These are phyloP conservation scores for Drechmeria coniospora DNA, from an alignment of 2,329 filamentous ascomycete species.

Conservation along the genomic window DNA sequence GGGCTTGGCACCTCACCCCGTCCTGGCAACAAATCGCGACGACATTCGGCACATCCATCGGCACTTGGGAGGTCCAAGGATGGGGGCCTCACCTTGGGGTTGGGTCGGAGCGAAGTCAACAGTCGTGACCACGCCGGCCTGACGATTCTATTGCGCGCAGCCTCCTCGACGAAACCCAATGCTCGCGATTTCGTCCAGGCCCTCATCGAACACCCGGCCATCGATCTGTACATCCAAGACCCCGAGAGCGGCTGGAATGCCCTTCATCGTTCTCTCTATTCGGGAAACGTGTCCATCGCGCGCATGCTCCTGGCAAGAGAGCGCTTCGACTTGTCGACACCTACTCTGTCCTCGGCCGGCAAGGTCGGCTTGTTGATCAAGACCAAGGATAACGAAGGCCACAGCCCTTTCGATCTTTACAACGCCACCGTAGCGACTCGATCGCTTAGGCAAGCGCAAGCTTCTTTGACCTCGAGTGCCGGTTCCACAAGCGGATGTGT, in stretches of 20 bases:
- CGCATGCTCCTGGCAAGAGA: conserved; percentile 70
- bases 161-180: conserved; percentile 54
- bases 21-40: conserved; percentile 32
- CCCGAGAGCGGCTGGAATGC: conserved; percentile 91
- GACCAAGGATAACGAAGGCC: conserved; percentile 88
- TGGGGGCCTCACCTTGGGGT: conserved; percentile 23
- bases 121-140: conserved; percentile 67
- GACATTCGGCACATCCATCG: conserved; percentile 33
- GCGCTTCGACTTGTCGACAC: conserved; percentile 44
- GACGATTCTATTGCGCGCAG: conserved; percentile 72
- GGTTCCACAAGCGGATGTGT: conserved; percentile 41
- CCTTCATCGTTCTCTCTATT: conserved; percentile 78
- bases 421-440: conserved; percentile 70
- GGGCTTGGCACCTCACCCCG: conserved; percentile 34
- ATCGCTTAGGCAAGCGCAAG: conserved; percentile 38
- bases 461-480: conserved; percentile 32
- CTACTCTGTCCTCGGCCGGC: conserved; percentile 41
- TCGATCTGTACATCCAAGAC: conserved; percentile 80
- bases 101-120: conserved; percentile 59
- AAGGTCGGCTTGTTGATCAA: conserved; percentile 69
- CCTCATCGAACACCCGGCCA: conserved; percentile 64
- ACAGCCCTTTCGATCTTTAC: conserved; percentile 88
- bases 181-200: conserved; percentile 63
- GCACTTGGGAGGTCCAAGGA: conserved; percentile 28
- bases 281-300: conserved; percentile 76